Conservation (phyloP, 2,329 filamentous ascomycete species). For the Colletotrichum camelliae region DNA sequence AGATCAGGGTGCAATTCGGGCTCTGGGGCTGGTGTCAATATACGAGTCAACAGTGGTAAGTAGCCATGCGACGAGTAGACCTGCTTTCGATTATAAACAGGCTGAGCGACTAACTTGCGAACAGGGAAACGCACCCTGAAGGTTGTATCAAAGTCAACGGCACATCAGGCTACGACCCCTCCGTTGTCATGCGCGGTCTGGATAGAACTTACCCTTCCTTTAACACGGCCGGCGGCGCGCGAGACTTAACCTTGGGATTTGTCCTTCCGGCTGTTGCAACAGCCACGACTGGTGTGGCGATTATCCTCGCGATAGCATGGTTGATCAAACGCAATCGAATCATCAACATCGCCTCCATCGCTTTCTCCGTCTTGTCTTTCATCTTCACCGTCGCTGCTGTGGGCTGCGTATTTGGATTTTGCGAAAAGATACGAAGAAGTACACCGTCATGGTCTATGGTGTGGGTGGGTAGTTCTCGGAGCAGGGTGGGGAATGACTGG, state of each 20-base stretch:
- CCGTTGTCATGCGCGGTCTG: background rate
- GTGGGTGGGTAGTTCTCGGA: background rate
- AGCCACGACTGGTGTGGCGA: background rate
- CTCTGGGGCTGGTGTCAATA: background rate
- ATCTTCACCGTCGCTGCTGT: background rate
- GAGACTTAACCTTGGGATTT: background rate
- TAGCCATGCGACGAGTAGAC: fast-evolving
- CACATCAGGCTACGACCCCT: background rate
- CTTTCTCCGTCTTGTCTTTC: background rate
- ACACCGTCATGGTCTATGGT: fast-evolving
- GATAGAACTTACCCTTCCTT: too few relatives aligned
- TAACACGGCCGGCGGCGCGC: background rate
- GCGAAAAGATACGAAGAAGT: background rate
- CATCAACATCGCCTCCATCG: background rate
- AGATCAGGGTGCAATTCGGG: background rate
- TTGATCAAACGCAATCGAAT: background rate
- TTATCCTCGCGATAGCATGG: fast-evolving
- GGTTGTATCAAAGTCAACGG: background rate
- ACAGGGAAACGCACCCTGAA: background rate
- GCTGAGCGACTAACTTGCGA: too few relatives aligned
- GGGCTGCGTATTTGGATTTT: background rate
- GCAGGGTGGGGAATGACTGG: background rate
- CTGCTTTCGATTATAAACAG: background rate
- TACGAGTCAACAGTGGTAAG: background rate
- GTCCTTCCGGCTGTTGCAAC: background rate